Conservation (phyloP, 768 basidiomycete species). For the Infundibulicybe gibba region DNA sequence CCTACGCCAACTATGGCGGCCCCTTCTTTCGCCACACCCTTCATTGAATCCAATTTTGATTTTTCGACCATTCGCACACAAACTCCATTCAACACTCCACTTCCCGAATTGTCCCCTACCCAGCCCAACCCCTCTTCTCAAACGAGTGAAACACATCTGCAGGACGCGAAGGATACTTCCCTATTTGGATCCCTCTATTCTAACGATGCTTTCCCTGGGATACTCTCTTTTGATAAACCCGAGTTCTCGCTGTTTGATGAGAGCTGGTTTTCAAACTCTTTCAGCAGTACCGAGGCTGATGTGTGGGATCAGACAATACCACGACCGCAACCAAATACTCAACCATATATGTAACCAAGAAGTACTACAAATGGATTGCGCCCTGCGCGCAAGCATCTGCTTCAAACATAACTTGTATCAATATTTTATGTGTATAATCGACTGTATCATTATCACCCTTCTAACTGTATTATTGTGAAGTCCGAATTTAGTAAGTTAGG, state of each 20-base stretch:
- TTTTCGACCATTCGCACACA: conserved; percentile 5
- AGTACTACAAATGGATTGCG: too few relatives aligned
- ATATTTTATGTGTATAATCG: too few relatives aligned
- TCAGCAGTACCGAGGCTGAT: neutral
- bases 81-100: conserved; percentile 6
- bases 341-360: too few relatives aligned
- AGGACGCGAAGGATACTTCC: neutral
- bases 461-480: too few relatives aligned
- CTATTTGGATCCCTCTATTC: neutral
- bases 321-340: too few relatives aligned
- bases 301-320: too few relatives aligned
- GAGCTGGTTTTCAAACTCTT: neutral
- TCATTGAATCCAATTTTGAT: conserved; percentile 2
- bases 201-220: neutral
- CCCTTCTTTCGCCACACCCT: neutral
- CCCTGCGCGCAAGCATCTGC: too few relatives aligned
- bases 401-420: too few relatives aligned
- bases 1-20: neutral
- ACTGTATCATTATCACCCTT: too few relatives aligned
- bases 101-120: neutral
- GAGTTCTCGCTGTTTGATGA: neutral
- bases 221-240: neutral
- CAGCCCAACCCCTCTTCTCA: neutral
- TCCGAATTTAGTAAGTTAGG: too few relatives aligned
- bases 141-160: neutral